These are phyloP conservation scores for Teratosphaeria epicoccoides DNA, from an alignment of 2,329 filamentous ascomycete genomes.

Conservation along the genomic window DNA sequence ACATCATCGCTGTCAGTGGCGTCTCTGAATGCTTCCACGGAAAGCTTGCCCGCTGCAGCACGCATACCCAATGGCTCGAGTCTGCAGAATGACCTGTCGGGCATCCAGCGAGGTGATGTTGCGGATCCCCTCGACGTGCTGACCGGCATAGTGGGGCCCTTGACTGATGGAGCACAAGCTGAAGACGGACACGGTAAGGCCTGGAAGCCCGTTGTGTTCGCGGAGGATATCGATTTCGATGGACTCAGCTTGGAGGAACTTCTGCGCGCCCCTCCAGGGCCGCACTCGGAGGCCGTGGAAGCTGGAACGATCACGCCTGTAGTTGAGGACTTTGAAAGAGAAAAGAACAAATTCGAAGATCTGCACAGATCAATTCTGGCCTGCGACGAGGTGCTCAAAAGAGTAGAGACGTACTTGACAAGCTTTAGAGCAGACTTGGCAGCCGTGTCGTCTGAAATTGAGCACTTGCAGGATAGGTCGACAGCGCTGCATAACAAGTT, in stretches of 20 bases:
- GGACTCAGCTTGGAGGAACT: constrained; percentile 67
- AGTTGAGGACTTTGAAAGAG: constrained; percentile 53
- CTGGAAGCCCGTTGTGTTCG: constrained; percentile 36
- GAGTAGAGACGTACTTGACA: constrained; percentile 83
- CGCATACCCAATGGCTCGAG: constrained; percentile 57
- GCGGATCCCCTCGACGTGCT: constrained; percentile 64
- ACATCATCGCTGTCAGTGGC: constrained; percentile 70
- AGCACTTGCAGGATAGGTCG: constrained; percentile 80
- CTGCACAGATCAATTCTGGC: constrained; percentile 78
- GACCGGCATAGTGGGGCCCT: constrained; percentile 44
- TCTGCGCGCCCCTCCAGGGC: constrained; percentile 28
- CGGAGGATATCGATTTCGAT: constrained; percentile 65
- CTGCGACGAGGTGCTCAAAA: constrained; percentile 86
- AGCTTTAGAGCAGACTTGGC: constrained; percentile 91
- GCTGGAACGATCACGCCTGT: neutral
- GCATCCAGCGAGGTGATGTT: constrained; percentile 43
- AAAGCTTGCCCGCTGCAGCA: constrained; percentile 58
- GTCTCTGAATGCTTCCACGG: constrained; percentile 61
- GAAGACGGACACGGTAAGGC: constrained; percentile 8
- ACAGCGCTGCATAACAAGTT: constrained; percentile 71
- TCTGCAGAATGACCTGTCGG: constrained; percentile 48
- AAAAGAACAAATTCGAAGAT: constrained; percentile 78
- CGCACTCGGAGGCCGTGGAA: constrained; percentile 6
- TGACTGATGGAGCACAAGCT: constrained; percentile 26
- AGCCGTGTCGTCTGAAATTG: constrained; percentile 86